Evolutionary conservation across 140 eudicot genomes (phyloP).

Genomic region (Ambrosia hybrid): DNA sequence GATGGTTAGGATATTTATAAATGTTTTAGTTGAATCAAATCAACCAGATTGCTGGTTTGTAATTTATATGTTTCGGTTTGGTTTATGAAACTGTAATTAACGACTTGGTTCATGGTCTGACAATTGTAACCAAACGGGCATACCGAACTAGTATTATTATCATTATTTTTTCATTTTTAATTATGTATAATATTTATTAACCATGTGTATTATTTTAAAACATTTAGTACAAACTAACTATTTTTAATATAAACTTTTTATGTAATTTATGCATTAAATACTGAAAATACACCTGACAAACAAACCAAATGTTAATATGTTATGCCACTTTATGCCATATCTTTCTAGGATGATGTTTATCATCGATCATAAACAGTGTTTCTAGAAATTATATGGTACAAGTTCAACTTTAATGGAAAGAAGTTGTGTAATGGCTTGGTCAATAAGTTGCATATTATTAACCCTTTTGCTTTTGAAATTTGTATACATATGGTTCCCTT

Average conservation of each 20-base stretch:
- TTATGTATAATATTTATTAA: neutral
- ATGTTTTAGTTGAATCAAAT: no score
- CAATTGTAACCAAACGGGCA: no score
- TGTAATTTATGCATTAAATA: neutral
- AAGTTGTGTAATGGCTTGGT: conserved; percentile 22
- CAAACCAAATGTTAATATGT: neutral
- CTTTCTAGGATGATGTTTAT: conserved; percentile 10
- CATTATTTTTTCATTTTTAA: no score
- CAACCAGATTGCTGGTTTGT: no score
- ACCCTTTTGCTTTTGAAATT: conserved; percentile 19
- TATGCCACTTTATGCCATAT: neutral
- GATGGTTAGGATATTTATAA: no score
- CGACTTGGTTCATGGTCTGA: no score
- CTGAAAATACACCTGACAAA: neutral
- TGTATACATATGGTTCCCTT: neutral
- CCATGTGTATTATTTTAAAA: no score
- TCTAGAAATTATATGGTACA: conserved; percentile 7
- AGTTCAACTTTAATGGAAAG: conserved; percentile 11
- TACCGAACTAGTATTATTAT: no score
- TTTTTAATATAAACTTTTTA: neutral
- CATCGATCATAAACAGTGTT: conserved; percentile 1
- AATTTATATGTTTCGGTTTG: no score
- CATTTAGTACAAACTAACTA: no score
- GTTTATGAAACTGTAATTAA: no score
- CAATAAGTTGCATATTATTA: conserved; percentile 17